Conservation (phyloP, 2,329 filamentous ascomycete genomes). For the Cordyceps cicadae region DNA sequence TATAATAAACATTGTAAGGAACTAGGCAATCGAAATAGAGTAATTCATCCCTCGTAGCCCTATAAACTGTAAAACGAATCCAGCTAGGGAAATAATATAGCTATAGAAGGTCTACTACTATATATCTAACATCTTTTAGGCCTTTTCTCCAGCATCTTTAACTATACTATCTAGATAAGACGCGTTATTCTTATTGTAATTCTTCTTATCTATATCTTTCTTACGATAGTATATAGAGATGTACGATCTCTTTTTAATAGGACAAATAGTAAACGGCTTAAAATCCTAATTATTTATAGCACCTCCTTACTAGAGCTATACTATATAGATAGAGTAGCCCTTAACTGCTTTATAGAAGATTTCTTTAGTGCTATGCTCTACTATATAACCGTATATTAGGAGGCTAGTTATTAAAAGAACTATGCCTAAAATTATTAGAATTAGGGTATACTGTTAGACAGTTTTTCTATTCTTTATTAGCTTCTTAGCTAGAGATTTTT, state of each 20-base stretch:
- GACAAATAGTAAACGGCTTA: slow-evolving; percentile 17
- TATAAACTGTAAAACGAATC: neutral
- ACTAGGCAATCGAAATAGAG: neutral
- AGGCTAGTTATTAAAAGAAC: slow-evolving; percentile 16
- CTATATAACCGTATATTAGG: slow-evolving; percentile 23
- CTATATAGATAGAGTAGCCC: slow-evolving; percentile 11
- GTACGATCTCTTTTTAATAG: neutral
- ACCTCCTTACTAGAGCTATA: slow-evolving; percentile 24
- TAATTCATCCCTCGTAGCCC: neutral
- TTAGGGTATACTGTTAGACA: neutral
- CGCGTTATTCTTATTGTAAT: too few relatives aligned
- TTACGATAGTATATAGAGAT: neutral
- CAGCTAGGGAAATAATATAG: neutral
- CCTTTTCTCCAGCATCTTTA: neutral
- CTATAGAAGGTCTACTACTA: neutral
- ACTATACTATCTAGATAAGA: neutral
- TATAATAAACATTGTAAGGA: neutral
- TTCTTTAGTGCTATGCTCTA: slow-evolving; percentile 24
- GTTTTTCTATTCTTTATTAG: neutral
- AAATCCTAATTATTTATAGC: slow-evolving; percentile 23
- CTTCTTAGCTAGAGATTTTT: neutral
- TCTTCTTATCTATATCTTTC: neutral
- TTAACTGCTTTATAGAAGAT: slow-evolving; percentile 7
- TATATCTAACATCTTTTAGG: neutral
- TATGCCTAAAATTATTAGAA: neutral